A percentile compares a stretch with the other conserved stretches of the same genome.
Conservation (phyloP, 441 rosid genomes). For the Mallotus repandus region DNA sequence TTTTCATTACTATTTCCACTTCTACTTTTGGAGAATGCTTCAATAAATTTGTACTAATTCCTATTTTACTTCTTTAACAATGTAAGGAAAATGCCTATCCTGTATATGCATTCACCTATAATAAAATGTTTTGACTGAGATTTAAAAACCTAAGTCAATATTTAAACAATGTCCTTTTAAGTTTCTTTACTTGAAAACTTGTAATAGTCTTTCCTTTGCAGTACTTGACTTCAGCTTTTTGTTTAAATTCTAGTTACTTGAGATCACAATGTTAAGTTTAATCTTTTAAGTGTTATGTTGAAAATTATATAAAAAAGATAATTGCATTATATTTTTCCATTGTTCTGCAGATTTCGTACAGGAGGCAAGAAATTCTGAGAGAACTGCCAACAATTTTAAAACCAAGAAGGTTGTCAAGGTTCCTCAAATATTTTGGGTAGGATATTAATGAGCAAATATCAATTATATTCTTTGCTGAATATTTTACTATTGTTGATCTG, state of each 20-base stretch:
- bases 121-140: no score
- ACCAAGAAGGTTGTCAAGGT: constrained; percentile 52
- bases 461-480: constrained; percentile 4
- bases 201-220: no score
- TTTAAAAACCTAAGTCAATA: no score
- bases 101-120: no score
- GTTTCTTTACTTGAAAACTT: no score
- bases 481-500: constrained; percentile 8
- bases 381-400: constrained; percentile 63
- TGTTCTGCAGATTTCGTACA: constrained; percentile 68
- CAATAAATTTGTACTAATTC: no score
- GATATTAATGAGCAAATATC: constrained; percentile 16
- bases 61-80: no score
- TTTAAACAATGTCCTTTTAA: no score
- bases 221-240: neutral
- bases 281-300: neutral
- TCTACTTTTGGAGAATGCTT: no score
- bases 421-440: constrained; percentile 78
- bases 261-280: neutral
- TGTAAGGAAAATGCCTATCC: no score
- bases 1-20: no score
- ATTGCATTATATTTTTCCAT: constrained; percentile 4
- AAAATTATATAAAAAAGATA: neutral
- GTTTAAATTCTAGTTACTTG: constrained; percentile 1
- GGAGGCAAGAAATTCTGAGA: constrained; percentile 83